Conservation (phyloP, 1,284 basidiomycete genomes). For the Pterula multifida region DNA sequence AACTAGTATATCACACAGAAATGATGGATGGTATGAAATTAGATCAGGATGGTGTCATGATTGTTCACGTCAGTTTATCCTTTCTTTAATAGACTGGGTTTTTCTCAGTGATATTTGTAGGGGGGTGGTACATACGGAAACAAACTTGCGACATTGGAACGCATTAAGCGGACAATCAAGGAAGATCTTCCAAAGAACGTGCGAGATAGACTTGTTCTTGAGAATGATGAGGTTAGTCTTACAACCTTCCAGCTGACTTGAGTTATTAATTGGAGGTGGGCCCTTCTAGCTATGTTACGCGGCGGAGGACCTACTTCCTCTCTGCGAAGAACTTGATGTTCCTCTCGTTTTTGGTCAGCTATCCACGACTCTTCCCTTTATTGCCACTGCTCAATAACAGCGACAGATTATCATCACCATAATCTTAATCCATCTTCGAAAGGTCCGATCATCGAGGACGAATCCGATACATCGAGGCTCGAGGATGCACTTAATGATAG, state of each 20-base stretch:
- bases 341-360: slow-evolving; percentile 60
- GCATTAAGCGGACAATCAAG: slow-evolving; percentile 64
- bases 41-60: slow-evolving; percentile 66
- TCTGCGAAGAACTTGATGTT: slow-evolving; percentile 74
- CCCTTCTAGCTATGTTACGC: slow-evolving; percentile 67
- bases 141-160: slow-evolving; percentile 55
- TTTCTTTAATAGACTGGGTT: background rate
- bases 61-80: slow-evolving; percentile 49
- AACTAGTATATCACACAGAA: slow-evolving; percentile 76
- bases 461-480: background rate
- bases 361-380: background rate
- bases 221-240: slow-evolving; percentile 94
- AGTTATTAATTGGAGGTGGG: background rate
- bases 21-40: slow-evolving; percentile 80
- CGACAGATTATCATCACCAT: slow-evolving; percentile 70
- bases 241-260: slow-evolving; percentile 1
- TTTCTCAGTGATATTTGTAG: slow-evolving; percentile 16
- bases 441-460: background rate
- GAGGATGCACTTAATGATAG: background rate
- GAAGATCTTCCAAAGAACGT: slow-evolving; percentile 49
- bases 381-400: background rate
- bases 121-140: slow-evolving; percentile 77
- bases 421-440: slow-evolving; percentile 52
- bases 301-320: slow-evolving; percentile 72
- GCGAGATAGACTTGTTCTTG: slow-evolving; percentile 68